Percentiles rank a stretch among this genome's conserved stretches.
These are phyloP conservation scores for Tulasnella sp. DNA, from an alignment of 768 basidiomycete genomes.

Conservation along the genomic window DNA sequence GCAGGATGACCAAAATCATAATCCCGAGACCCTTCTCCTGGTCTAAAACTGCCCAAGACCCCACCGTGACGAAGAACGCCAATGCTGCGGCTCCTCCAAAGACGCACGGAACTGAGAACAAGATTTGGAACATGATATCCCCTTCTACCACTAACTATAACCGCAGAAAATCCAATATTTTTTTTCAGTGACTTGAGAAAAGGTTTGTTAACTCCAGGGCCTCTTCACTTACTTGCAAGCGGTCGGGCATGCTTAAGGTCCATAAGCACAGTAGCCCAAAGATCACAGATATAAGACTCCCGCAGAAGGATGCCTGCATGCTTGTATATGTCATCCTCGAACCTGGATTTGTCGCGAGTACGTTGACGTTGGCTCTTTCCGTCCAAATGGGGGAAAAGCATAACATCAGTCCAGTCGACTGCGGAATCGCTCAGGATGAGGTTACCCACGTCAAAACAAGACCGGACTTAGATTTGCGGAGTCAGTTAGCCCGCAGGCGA, in stretches of 20 bases:
- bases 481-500: neutral
- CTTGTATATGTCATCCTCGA: conserved; percentile 1
- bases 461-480: neutral
- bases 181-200: neutral
- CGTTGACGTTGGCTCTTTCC: neutral
- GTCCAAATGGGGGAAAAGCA: neutral
- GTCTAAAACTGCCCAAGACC: neutral
- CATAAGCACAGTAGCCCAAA: conserved; percentile 6
- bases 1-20: neutral
- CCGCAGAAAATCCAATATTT: neutral
- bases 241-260: neutral
- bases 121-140: neutral
- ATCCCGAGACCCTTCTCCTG: neutral
- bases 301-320: conserved; percentile 1
- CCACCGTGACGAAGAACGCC: conserved; percentile 7
- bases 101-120: neutral
- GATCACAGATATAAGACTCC: neutral
- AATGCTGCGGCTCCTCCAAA: conserved; percentile 2
- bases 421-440: neutral
- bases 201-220: too few relatives aligned
- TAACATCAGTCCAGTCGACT: neutral
- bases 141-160: neutral
- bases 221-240: neutral
- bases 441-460: neutral
- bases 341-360: neutral